Base-by-base conservation (phyloP, 2,329 filamentous ascomycete genomes). In the Lachnellula occidentalis region DNA sequence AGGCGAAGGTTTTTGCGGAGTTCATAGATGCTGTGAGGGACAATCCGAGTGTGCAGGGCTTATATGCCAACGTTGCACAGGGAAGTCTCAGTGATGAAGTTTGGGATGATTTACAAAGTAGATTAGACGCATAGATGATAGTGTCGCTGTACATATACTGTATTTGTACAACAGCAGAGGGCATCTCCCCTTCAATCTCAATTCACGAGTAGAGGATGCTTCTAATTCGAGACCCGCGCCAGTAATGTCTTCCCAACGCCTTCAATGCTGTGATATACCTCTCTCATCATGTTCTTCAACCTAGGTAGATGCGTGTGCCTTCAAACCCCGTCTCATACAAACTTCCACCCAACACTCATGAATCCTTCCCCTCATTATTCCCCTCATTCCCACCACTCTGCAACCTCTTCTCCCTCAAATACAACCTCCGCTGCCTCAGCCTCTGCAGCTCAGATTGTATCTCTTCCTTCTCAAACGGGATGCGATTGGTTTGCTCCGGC, bases 401-500 rank as follows among this genome's bases (percentile, higher is more conserved):
- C 55, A 72, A 49, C 50, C 71, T 62, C 60, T 65, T 64, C 49
- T 68, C 67, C 55, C 71, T 69, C 59, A 73, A 58, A 49, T 53
- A 64, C 42, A 69, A 48, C 42, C 68, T 63, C 59, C 54, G 65
- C 45, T 51, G 53, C 53, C 57, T 61, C 52, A 70, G 53, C 41
- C 68, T 58, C 53, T 70, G 65, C 14, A 70, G 46, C 64, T 99
- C 94, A 59, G 80, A 80, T 55, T 86, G 81, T 67, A 99, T 94
- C 73, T 95, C 90, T 53, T 94, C 88, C 60, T 79, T 78, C 63
- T 94, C 88, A 56, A 82, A 82, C 1, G 90, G 90, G 45, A 94
- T 81, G 66, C 80, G 82, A 73, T 94, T 86, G 57, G 86, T 86
- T 69, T 92, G 79, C 60, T 88, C 85, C 4, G 84, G 78, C 67